Percentiles rank a stretch among this genome's conserved stretches.
Conservation (phyloP, 768 basidiomycete species). For the Guyanaporus albipodus region DNA sequence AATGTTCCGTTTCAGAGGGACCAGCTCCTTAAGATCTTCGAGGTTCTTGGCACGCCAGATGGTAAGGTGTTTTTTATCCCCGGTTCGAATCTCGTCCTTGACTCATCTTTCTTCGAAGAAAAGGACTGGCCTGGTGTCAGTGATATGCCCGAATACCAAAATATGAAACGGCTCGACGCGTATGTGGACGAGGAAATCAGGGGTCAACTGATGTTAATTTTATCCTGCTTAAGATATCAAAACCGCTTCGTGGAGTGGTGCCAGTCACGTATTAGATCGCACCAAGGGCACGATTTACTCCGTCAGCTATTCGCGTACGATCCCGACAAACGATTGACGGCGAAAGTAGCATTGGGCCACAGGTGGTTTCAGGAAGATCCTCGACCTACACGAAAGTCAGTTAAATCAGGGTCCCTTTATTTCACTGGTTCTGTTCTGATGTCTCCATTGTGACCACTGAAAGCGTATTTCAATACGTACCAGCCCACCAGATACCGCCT, state of each 20-base stretch:
- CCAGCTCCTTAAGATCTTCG: constrained; percentile 93
- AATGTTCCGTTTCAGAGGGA: constrained; percentile 96
- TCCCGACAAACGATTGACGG: constrained; percentile 81
- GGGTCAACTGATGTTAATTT: not conserved
- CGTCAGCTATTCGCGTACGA: constrained; percentile 84
- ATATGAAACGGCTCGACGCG: constrained; percentile 75
- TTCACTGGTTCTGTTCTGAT: constrained; percentile 8
- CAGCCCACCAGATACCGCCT: constrained; percentile 70
- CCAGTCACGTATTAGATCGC: constrained; percentile 52
- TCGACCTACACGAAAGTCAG: constrained; percentile 79
- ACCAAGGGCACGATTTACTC: constrained; percentile 79
- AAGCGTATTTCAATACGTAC: constrained; percentile 73
- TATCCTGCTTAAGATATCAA: constrained; percentile 42
- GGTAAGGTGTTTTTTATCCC: constrained; percentile 38
- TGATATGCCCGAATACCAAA: constrained; percentile 86
- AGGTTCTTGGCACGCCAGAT: constrained; percentile 85
- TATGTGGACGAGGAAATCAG: constrained; percentile 33
- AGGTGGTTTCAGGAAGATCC: constrained; percentile 94
- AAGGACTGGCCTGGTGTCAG: constrained; percentile 83
- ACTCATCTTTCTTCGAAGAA: constrained; percentile 42
- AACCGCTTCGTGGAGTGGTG: constrained; percentile 77
- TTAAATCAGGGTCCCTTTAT: constrained; percentile 8
- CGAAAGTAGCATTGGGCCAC: constrained; percentile 76
- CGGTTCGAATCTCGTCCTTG: not conserved
- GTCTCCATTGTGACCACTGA: not conserved